Base-by-base conservation (phyloP, 306 rosid genomes). In the Prunus padus region DNA sequence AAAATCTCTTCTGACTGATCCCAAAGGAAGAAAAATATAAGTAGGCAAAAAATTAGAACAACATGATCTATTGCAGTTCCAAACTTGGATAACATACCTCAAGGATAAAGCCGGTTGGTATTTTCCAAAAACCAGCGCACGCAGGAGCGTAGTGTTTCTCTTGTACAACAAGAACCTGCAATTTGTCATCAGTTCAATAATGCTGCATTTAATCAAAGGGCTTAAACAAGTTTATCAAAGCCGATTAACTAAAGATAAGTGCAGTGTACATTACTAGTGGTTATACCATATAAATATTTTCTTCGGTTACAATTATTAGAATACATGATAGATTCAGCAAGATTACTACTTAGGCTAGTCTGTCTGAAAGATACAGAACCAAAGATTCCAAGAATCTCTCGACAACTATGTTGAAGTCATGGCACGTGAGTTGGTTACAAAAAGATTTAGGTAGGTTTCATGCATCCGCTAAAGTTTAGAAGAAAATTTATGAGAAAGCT, bases 151-250 rank as follows among this genome's bases (percentile, higher is more conserved):
- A 88, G n/a, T 92, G 89, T 74, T 86, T 92, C 83, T 92, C 99
- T 90, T 95, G 97, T 33, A 95, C 99, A 4, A 92, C 99, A 76
- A 95, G 96, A 44, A 95, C 97, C 99, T 95, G 82, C 23, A 1
- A 30, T 63, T 63, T 22, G 37, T 65, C 55, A 51, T 28, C 67
- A 47, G 67, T 18, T 15, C 30, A 16, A 52, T 69, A 67, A 40
- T 22, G 12, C 73, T n/a, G 15, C 65, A 40, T 22, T 67, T 28
- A 20, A 52, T 18, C 19, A 15, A 33, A 16, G 30, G 28, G 61
- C 14, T 52, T 63, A 14, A 60, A 50, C 26, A 40, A 72, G 54
- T 46, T 40, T 9, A 37, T 56, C 0, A 49, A 69, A 11, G 23
- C 61, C 1, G 5, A 55, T 55, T 11, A 55, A 11, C 26, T 55